Conservation (phyloP, 177 flowering plant genomes). For the Tripterygium wilfordii region DNA sequence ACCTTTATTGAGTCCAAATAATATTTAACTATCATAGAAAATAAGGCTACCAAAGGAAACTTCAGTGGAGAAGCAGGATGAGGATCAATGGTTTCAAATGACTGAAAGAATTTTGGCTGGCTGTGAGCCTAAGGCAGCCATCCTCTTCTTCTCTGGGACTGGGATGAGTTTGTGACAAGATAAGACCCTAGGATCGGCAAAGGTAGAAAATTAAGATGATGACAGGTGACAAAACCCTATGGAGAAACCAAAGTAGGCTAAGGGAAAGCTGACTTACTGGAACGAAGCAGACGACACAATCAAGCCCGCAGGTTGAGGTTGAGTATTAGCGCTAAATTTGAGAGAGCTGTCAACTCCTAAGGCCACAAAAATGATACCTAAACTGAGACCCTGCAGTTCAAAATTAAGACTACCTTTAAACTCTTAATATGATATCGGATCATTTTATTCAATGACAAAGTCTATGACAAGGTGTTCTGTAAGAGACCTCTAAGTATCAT, state of each 20-base stretch:
- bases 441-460: constrained; percentile 10
- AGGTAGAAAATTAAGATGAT: constrained; percentile 17
- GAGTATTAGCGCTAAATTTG: constrained; percentile 30
- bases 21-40: background rate
- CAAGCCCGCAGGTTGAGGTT: constrained; percentile 34
- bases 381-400: constrained; percentile 46
- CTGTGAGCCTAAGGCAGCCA: constrained; percentile 13
- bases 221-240: constrained; percentile 16
- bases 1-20: background rate
- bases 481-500: constrained; percentile 1
- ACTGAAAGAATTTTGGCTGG: constrained; percentile 1
- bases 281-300: constrained; percentile 29
- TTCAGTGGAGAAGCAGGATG: background rate
- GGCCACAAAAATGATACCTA: constrained; percentile 30
- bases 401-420: constrained; percentile 23
- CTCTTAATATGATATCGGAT: constrained; percentile 8
- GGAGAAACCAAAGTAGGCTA: constrained; percentile 22
- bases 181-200: constrained; percentile 19
- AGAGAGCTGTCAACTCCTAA: constrained; percentile 34
- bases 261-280: constrained; percentile 38
- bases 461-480: no score
- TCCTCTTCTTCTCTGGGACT: constrained; percentile 7
- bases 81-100: constrained; percentile 2
- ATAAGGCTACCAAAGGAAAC: background rate
- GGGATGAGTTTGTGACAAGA: constrained; percentile 1